Evolutionary conservation across 306 rosid species (phyloP), one percentile per base, ranked within the genome.

Genomic region (Myrica gale): DNA sequence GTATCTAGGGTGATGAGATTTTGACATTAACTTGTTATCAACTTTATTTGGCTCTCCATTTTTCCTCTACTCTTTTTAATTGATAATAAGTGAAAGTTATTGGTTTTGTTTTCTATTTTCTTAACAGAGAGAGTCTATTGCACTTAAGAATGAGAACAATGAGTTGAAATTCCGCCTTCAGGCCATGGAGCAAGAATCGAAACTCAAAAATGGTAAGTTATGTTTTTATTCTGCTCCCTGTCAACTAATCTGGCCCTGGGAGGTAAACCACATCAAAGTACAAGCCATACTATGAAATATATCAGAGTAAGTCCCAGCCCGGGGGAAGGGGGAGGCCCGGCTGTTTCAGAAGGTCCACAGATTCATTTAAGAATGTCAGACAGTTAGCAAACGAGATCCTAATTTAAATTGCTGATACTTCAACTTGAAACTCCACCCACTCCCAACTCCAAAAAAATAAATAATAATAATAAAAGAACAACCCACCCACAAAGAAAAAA

Each of bases 121-220:
- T 55, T 60, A 61, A 75, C 37, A 92, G 97, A 86, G 92, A 86
- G 89, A 92, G 19, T 44, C 84, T 53, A 55, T 81, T 53, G 89
- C 83, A 61, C 86, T 90, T 77, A 75, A 89, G 74, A 86, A 54
- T 80, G 91, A 80, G 84, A 90, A 92, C 80, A 92, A 79, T 32
- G 97, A 92, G 87, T 76, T 90, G 84, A 92, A 90, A 68, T 90
- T 90, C 80, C 90, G 94, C 76, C 89, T 92, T 82, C 97, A 92
- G 80, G 89, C 97, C 72, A 74, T 90, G 86, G 97, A 92, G 60
- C 94, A 90, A 66, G 93, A 92, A 58, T 90, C 92, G 20, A 96
- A 90, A 75, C 90, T 92, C 74, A 90, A 89, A 84, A 92, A 92
- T 82, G 97, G 97, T 92, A 84, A 45, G 82, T 43, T 16, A 54